Evolutionary conservation across 2,329 filamentous ascomycete genomes (phyloP), one percentile per base, ranked within the genome.

Genomic region (Dactylellina parvicollis): DNA sequence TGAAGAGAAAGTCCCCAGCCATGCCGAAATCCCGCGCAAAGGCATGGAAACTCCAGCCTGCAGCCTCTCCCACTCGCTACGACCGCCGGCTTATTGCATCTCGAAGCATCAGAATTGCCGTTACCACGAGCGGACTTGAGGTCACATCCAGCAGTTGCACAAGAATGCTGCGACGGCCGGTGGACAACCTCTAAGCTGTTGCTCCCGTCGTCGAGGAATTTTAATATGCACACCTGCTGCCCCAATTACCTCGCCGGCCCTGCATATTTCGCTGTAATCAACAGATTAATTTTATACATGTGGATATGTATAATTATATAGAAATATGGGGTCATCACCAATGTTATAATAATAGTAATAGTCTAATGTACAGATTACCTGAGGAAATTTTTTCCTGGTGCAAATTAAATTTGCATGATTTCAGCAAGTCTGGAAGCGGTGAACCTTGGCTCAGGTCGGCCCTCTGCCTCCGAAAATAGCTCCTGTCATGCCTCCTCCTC

Each of bases 401-500:
- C 30, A 36, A 30, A 36, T 36, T 54, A 54, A 54, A 36, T 54
- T 54, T 54, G n/a, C 34, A 5, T 32, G 30, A 12, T 32, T 5
- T 32, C 30, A 5, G 12, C 30, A 32, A 30, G 55, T 59, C 54
- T 59, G 22, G 62, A 50, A 59, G 34, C 62, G 16, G 34, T 18
- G 26, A 62, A 57, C 40, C 67, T 70, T 72, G 59, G 56, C 49
- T 55, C 30, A 14, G 30, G 28, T 50, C 54, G 54, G 64, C 44
- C 54, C 64, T 69, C 49, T 55, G 30, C 30, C 67, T 46, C 67
- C 67, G 67, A 72, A 72, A 72, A 72, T 72, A 72, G 59, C 42
- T n/a, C 32, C 30, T 3, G 20, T 24, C n/a, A n/a, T n/a, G n/a
- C n/a, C n/a, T n/a, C n/a, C n/a, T n/a, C 28, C 52, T 55, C 26